Conservation (phyloP, 2,329 filamentous ascomycete species). For the Geosmithia flava region DNA sequence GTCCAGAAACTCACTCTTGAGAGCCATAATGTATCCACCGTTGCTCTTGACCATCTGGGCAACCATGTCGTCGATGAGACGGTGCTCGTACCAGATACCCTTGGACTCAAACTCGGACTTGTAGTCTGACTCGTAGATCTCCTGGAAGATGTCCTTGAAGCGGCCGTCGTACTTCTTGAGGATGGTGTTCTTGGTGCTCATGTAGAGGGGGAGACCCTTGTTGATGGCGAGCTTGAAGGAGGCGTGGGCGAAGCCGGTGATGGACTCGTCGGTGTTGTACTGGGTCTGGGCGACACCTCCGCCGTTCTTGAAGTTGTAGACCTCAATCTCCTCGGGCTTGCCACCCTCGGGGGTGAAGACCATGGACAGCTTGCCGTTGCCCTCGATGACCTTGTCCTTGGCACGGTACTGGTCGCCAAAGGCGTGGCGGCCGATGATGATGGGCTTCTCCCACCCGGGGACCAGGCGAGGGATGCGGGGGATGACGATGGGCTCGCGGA, state of each 20-base stretch:
- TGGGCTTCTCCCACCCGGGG: constrained; percentile 96
- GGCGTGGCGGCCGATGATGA: constrained; percentile 96
- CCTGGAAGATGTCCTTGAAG: constrained; percentile 99
- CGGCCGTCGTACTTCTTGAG: constrained; percentile 96
- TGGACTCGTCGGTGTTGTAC: constrained; percentile 97
- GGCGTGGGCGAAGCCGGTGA: constrained; percentile 87
- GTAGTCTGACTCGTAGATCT: constrained; percentile 83
- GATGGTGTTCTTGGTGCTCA: constrained; percentile 99
- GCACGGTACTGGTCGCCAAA: constrained; percentile 98
- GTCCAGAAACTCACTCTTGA: constrained; percentile 65
- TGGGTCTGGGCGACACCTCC: constrained; percentile 88
- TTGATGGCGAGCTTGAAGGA: constrained; percentile 89
- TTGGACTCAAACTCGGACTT: constrained; percentile 80
- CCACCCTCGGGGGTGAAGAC: constrained; percentile 83
- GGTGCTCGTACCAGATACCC: constrained; percentile 98
- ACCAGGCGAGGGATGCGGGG: constrained; percentile 85
- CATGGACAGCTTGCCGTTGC: constrained; percentile 83
- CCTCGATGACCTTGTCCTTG: constrained; percentile 76
- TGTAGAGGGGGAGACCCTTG: constrained; percentile 88
- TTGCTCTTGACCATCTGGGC: constrained; percentile 99
- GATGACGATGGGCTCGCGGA: constrained; percentile 98
- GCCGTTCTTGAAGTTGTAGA: constrained; percentile 77
- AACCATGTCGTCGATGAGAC: constrained; percentile 98
- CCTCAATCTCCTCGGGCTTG: constrained; percentile 73
- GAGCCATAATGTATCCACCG: constrained; percentile 91